Percentiles rank a stretch among this genome's conserved stretches.
phyloP scores from a whole-genome alignment of 768 basidiomycete species.

The Guyanaporus albipodus region DNA sequence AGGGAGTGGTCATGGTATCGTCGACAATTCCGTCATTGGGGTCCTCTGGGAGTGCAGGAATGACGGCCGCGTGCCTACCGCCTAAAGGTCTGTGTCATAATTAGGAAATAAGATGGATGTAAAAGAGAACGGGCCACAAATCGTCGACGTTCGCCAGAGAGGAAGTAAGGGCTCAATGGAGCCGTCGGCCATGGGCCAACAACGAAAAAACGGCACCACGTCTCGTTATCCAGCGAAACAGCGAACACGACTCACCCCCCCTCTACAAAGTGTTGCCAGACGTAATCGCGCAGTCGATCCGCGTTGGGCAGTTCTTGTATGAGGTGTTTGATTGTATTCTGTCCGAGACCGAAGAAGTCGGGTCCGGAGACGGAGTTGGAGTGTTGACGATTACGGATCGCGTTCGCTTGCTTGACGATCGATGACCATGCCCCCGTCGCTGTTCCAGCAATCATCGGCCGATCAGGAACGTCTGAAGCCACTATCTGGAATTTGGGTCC shows the following conservation, averaged over 20 bases:
- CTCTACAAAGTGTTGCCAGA: constrained; percentile 83
- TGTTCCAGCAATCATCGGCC: constrained; percentile 77
- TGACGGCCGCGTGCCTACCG: constrained; percentile 78
- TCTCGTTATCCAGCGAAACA: constrained; percentile 11
- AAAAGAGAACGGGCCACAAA: constrained; percentile 20
- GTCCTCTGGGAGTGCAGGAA: constrained; percentile 76
- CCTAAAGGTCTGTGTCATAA: constrained; percentile 60
- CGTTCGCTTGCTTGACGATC: constrained; percentile 80
- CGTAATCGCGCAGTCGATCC: constrained; percentile 70
- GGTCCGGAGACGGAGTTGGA: constrained; percentile 86
- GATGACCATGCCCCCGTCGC: constrained; percentile 85
- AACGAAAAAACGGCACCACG: not conserved
- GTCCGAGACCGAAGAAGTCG: constrained; percentile 83
- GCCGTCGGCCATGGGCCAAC: constrained; percentile 8
- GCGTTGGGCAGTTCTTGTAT: constrained; percentile 83
- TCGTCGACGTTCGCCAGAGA: constrained; percentile 12
- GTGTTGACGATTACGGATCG: constrained; percentile 75
- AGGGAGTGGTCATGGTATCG: constrained; percentile 18
- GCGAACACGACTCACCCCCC: constrained; percentile 61
- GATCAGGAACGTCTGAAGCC: constrained; percentile 65
- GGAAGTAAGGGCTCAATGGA: constrained; percentile 3
- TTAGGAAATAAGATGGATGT: constrained; percentile 25
- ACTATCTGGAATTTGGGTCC: constrained; percentile 85
- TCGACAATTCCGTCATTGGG: constrained; percentile 22
- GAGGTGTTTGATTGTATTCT: constrained; percentile 85